These are phyloP conservation scores for Aspergillus costaricaensis DNA, from an alignment of 2,329 filamentous ascomycete genomes.

Conservation along the genomic window DNA sequence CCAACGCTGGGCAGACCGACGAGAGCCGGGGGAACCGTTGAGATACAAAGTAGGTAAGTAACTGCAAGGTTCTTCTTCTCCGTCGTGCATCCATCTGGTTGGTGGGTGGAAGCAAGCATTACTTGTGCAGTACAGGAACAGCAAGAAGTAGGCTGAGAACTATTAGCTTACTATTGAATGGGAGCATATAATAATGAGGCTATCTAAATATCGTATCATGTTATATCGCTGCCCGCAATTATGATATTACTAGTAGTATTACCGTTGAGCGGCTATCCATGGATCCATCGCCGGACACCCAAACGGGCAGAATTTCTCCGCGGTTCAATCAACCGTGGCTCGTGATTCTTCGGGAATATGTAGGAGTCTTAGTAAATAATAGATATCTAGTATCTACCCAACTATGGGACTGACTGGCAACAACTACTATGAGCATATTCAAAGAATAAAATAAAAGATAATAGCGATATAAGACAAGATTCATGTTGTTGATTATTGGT, in stretches of 20 bases:
- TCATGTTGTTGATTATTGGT: too few species aligned
- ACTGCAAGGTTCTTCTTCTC: background rate
- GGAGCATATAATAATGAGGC: background rate
- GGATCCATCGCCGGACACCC: constrained; percentile 1
- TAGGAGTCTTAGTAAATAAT: background rate
- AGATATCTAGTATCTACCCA: background rate
- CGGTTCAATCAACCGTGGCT: constrained; percentile 8
- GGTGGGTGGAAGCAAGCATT: background rate
- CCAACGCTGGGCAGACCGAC: background rate
- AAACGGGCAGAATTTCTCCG: constrained; percentile 4
- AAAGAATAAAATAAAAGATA: background rate
- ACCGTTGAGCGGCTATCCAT: background rate
- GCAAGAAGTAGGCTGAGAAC: background rate
- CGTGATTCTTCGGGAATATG: background rate
- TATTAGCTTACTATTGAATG: background rate
- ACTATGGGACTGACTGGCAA: background rate
- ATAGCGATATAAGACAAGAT: background rate
- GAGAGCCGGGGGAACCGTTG: background rate
- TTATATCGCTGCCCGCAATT: background rate
- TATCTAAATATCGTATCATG: background rate
- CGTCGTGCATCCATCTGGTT: background rate
- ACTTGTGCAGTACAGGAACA: background rate
- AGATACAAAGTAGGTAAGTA: too few species aligned
- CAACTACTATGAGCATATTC: background rate
- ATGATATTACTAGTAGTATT: background rate